phyloP scores from a whole-genome alignment of 1,284 basidiomycete genomes.

The Peniophora sp. region DNA sequence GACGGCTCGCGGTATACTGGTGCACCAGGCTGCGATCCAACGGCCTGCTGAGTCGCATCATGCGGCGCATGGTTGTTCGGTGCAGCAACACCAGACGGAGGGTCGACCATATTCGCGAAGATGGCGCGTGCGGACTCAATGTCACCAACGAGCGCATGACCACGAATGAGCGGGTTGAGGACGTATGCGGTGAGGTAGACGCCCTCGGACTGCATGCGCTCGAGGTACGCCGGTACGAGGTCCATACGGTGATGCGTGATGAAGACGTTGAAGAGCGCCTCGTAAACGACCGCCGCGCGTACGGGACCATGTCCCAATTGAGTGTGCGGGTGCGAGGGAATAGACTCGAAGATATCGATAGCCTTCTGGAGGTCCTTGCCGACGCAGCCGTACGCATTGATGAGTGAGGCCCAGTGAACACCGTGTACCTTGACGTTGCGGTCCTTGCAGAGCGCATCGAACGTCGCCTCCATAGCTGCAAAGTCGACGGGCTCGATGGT shows the following conservation, averaged over 20 bases:
- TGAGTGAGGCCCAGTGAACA: slow-evolving; percentile 87
- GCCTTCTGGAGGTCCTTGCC: slow-evolving; percentile 76
- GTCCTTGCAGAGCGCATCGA: slow-evolving; percentile 51
- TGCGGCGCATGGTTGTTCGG: slow-evolving; percentile 81
- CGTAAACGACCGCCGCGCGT: slow-evolving; percentile 85
- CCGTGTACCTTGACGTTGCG: slow-evolving; percentile 59
- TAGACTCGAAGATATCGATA: slow-evolving; percentile 72
- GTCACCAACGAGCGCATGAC: slow-evolving; percentile 69
- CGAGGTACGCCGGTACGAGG: slow-evolving; percentile 66
- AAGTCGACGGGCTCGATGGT: slow-evolving; percentile 80
- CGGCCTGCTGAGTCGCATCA: slow-evolving; percentile 28
- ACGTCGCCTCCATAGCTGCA: slow-evolving; percentile 69
- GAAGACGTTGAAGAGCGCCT: slow-evolving; percentile 86
- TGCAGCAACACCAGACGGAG: slow-evolving; percentile 81
- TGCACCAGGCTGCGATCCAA: slow-evolving; percentile 26
- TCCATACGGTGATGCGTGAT: slow-evolving; percentile 77
- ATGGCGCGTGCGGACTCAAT: slow-evolving; percentile 66
- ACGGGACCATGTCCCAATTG: slow-evolving; percentile 23
- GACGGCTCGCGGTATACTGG: slow-evolving; percentile 89
- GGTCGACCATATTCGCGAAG: slow-evolving; percentile 87
- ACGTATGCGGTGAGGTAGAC: slow-evolving; percentile 95
- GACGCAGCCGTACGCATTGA: slow-evolving; percentile 86
- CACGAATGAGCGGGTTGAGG: slow-evolving; percentile 88
- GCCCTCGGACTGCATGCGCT: slow-evolving; percentile 53
- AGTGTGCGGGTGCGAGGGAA: slow-evolving; percentile 45